Evolutionary conservation across 805 yeast species (phyloP), one percentile per base, ranked within the genome.

Genomic region (Millerozyma miso): DNA sequence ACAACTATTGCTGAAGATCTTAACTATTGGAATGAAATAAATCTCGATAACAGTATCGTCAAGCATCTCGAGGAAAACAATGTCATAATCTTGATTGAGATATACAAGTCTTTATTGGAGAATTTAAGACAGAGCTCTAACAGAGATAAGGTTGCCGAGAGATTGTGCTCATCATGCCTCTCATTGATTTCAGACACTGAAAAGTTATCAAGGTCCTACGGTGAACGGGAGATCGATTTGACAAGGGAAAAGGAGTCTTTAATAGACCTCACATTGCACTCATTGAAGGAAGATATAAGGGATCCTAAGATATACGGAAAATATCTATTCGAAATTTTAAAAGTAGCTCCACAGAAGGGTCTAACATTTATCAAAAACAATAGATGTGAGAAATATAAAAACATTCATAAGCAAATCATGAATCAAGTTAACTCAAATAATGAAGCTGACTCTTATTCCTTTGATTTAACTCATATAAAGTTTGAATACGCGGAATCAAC

Each of bases 401-500:
- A 48, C 3, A 59, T 62, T 4, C 68, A 67, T 45, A 55, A 53
- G 37, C 48, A 49, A 10, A 65, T 70, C 17, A 48, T 69, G 50
- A 49, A 56, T 29, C 67, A 67, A 34, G 10, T 23, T 10, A 10
- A 23, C 10, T 23, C 10, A 7, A 10, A 41, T 67, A 1, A 45
- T 64, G 4, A 46, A 50, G 18, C 48, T 56, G 2, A 42, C 50
- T 14, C 40, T 44, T 8, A 55, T 19, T 60, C 55, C 32, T 32
- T 51, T 12, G 59, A 51, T 23, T 60, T 66, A 42, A 45, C 64
- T 0, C 45, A 51, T 1, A 55, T 70, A 10, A 64, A 61, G 40
- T 53, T 67, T 12, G 74, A 70, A 33, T 60, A 60, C 37, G 47
- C 66, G 16, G 74, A 70, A 45, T 53, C 61, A 17, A 38, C 58